Percentiles rank a stretch among this genome's conserved stretches.
phyloP scores from a whole-genome alignment of 2,329 filamentous ascomycete genomes.

The Arthrobotrys iridis region DNA sequence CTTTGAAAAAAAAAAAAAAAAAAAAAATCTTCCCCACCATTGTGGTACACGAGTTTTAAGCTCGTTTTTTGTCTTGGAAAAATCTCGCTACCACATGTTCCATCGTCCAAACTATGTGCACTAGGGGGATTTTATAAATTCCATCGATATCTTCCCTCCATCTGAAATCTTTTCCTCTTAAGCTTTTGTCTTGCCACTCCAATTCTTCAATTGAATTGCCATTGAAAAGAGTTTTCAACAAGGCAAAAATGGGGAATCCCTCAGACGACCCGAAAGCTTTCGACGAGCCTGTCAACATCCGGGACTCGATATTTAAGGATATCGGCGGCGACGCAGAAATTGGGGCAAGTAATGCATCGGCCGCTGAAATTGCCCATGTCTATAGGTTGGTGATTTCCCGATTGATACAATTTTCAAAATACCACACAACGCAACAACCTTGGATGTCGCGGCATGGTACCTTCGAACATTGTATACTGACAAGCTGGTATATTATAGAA shows the following conservation, averaged over 20 bases:
- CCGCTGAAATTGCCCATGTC: slow-evolving; percentile 60
- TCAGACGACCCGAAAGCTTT: slow-evolving; percentile 21
- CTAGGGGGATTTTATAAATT: slow-evolving; percentile 26
- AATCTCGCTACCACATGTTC: slow-evolving; percentile 12
- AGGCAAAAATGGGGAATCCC: slow-evolving; percentile 18
- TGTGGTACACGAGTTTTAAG: slow-evolving; percentile 23
- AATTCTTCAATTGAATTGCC: not conserved
- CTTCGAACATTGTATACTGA: slow-evolving; percentile 25
- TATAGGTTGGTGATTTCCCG: slow-evolving; percentile 60
- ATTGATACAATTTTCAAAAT: slow-evolving; percentile 1
- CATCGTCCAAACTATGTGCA: not conserved
- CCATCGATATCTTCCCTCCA: slow-evolving; percentile 6
- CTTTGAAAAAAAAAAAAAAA: too few species aligned
- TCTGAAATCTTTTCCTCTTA: not conserved
- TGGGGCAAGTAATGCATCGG: slow-evolving; percentile 21
- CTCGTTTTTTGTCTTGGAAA: too few species aligned
- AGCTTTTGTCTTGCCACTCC: not conserved
- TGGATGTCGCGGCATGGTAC: not conserved
- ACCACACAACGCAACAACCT: slow-evolving; percentile 3
- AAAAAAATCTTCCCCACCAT: slow-evolving; percentile 15
- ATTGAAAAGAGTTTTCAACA: not conserved
- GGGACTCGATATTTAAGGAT: slow-evolving; percentile 33
- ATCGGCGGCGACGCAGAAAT: slow-evolving; percentile 40
- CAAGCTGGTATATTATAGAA: slow-evolving; percentile 60
- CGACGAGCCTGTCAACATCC: slow-evolving; percentile 32